These are phyloP conservation scores for Scutellaria minor DNA, from an alignment of 257 asterid genomes.

Conservation along the genomic window DNA sequence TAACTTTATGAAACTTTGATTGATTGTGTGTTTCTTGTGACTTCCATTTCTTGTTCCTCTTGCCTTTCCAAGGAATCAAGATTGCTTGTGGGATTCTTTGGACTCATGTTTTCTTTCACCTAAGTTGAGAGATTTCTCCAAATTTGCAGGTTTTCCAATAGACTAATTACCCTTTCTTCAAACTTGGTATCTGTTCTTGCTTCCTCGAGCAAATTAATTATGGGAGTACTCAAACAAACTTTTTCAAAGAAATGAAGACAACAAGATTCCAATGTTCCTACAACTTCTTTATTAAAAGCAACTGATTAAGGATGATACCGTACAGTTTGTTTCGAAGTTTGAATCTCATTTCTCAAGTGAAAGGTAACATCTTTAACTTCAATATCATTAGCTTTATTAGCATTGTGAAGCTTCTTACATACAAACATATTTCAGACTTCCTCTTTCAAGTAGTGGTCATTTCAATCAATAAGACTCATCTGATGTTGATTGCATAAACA, in stretches of 20 bases:
- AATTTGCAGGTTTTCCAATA: background rate
- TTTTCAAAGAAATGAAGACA: too few relatives aligned
- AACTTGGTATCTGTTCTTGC: slow-evolving; percentile 34
- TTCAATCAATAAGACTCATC: background rate
- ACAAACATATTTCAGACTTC: background rate
- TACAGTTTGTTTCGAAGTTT: slow-evolving; percentile 8
- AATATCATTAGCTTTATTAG: background rate
- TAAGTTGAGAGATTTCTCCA: slow-evolving; percentile 28
- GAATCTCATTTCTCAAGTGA: slow-evolving; percentile 12
- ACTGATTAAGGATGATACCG: too few relatives aligned
- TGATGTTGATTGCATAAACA: background rate
- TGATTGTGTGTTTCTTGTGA: slow-evolving; percentile 29
- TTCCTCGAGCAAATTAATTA: background rate
- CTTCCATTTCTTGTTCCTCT: slow-evolving; percentile 12
- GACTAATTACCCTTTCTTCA: slow-evolving; percentile 26
- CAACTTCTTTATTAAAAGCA: too few relatives aligned
- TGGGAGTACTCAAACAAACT: background rate
- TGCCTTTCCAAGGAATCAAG: slow-evolving; percentile 41
- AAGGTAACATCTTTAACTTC: slow-evolving; percentile 30
- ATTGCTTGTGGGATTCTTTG: slow-evolving; percentile 36
- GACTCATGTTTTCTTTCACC: slow-evolving; percentile 18
- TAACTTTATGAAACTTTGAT: slow-evolving; percentile 24
- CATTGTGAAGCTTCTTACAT: background rate
- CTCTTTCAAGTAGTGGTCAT: background rate
- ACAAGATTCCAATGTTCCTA: too few relatives aligned